These are phyloP conservation scores for Russula sp. DNA, from an alignment of 768 basidiomycete genomes.

Conservation along the genomic window DNA sequence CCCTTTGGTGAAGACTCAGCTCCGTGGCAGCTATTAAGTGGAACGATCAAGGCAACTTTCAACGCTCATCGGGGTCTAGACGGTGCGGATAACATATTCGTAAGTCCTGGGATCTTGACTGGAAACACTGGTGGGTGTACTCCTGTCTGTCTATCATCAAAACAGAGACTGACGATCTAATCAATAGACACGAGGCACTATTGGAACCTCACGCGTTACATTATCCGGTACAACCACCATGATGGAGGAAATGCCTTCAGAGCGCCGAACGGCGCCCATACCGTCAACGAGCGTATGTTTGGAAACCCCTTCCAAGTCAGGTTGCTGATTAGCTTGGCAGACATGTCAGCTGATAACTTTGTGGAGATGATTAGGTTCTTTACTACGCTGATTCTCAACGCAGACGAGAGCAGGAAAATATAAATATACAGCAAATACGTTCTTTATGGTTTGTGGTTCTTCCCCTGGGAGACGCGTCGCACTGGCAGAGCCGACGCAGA, in stretches of 20 bases:
- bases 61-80: constrained; percentile 35
- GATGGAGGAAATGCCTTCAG: neutral
- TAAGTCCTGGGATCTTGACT: constrained; percentile 42
- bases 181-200: constrained; percentile 27
- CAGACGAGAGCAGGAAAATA: constrained; percentile 46
- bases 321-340: constrained; percentile 36
- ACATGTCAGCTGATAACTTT: constrained; percentile 48
- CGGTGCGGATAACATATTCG: constrained; percentile 34
- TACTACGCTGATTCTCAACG: constrained; percentile 62
- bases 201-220: constrained; percentile 27
- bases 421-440: no score
- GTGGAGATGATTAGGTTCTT: constrained; percentile 68
- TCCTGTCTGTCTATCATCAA: constrained; percentile 25
- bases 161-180: neutral
- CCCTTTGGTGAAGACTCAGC: constrained; percentile 38
- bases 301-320: neutral
- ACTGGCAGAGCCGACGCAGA: neutral
- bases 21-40: constrained; percentile 44
- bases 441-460: no score
- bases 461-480: no score
- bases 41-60: constrained; percentile 44
- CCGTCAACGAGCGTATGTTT: constrained; percentile 49
- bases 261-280: constrained; percentile 47
- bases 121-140: constrained; percentile 39
- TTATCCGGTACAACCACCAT: constrained; percentile 31